Conservation (phyloP, 208 protist species). For the Trypanosoma melophagium region DNA sequence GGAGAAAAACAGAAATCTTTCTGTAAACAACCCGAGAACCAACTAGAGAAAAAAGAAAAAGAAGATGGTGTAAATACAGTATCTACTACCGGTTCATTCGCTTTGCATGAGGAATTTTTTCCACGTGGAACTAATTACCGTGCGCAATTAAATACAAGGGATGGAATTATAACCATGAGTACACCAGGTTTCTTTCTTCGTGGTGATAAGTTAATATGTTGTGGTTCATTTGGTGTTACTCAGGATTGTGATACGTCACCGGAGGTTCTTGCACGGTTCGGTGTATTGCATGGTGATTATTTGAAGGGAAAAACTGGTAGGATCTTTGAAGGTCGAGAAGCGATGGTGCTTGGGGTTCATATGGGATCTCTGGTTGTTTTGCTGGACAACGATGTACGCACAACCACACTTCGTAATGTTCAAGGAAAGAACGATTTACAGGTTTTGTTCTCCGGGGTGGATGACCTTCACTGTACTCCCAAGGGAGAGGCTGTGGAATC, state of each 20-base stretch:
- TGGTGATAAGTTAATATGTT: slow-evolving; percentile 29
- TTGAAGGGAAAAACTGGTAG: slow-evolving; percentile 11
- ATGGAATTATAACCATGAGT: background rate
- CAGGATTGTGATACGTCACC: slow-evolving; percentile 38
- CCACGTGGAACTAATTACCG: slow-evolving; percentile 3
- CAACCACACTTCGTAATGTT: slow-evolving; percentile 29
- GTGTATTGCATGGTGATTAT: slow-evolving; percentile 47
- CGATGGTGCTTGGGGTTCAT: slow-evolving; percentile 42
- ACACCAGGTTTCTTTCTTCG: slow-evolving; percentile 31
- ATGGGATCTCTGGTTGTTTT: slow-evolving; percentile 41
- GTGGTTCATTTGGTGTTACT: slow-evolving; percentile 39
- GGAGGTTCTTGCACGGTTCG: slow-evolving; percentile 30
- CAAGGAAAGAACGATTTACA: slow-evolving; percentile 18
- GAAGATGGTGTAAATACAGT: background rate
- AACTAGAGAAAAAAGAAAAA: background rate
- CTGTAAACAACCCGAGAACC: background rate
- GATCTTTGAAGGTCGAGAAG: slow-evolving; percentile 13
- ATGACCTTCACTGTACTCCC: slow-evolving; percentile 18
- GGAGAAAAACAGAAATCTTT: background rate
- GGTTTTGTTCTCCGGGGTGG: slow-evolving; percentile 34
- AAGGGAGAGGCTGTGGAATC: slow-evolving; percentile 23
- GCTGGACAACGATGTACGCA: slow-evolving; percentile 36
- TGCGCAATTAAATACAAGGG: background rate
- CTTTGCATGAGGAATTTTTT: background rate
- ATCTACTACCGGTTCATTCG: background rate